A percentile compares a stretch with the other conserved stretches of the same genome.
Conservation (phyloP, 768 basidiomycete genomes). For the Russula sp. region DNA sequence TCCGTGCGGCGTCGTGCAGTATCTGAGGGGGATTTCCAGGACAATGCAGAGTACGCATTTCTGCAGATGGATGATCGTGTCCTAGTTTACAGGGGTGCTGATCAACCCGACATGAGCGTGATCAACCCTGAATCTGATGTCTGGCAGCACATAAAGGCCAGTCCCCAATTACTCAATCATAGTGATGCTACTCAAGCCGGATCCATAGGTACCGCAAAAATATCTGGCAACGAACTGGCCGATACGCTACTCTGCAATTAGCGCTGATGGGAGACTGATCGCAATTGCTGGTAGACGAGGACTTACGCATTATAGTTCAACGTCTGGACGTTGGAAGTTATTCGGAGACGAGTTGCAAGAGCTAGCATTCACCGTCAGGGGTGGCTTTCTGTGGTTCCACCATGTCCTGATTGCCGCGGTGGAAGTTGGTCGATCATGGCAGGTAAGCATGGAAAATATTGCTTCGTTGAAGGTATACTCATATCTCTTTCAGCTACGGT, state of each 20-base stretch:
- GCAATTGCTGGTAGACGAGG: slow-evolving; percentile 90
- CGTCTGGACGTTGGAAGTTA: slow-evolving; percentile 91
- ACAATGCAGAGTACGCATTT: slow-evolving; percentile 93
- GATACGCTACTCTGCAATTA: slow-evolving; percentile 84
- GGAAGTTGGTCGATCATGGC: slow-evolving; percentile 71
- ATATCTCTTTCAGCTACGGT: slow-evolving; percentile 55
- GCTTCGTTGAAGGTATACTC: slow-evolving; percentile 3
- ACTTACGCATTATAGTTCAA: slow-evolving; percentile 87
- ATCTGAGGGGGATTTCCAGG: slow-evolving; percentile 40
- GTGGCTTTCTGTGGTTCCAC: slow-evolving; percentile 94
- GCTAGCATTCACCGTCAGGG: slow-evolving; percentile 77
- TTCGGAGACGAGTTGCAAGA: slow-evolving; percentile 81
- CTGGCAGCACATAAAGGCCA: slow-evolving; percentile 91
- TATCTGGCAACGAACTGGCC: slow-evolving; percentile 94
- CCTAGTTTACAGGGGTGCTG: slow-evolving; percentile 89
- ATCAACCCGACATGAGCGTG: slow-evolving; percentile 96
- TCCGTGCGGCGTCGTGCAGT: neutral
- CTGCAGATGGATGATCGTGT: slow-evolving; percentile 93
- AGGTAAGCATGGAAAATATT: slow-evolving; percentile 38
- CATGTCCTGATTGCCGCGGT: slow-evolving; percentile 90
- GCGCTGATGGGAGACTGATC: slow-evolving; percentile 83
- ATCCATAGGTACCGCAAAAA: slow-evolving; percentile 68
- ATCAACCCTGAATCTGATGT: slow-evolving; percentile 98
- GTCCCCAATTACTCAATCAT: neutral
- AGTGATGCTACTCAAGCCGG: slow-evolving; percentile 1